phyloP scores from a whole-genome alignment of 2,329 filamentous ascomycete genomes.

The Diaporthe sp. region DNA sequence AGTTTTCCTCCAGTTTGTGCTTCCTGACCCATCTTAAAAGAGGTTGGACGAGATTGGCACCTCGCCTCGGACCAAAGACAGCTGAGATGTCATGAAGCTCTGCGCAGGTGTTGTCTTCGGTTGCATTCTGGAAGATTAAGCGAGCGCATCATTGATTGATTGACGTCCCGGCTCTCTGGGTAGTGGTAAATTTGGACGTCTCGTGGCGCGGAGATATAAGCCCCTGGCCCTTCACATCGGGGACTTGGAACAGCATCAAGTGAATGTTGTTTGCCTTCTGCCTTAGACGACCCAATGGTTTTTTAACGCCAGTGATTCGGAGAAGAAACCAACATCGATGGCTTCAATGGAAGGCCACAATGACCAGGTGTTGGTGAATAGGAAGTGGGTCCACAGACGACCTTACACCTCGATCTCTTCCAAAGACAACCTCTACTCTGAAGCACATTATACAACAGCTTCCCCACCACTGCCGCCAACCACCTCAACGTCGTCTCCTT shows the following conservation, averaged over 20 bases:
- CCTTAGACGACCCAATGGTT: not conserved
- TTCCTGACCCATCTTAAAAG: constrained; percentile 27
- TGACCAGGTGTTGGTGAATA: constrained; percentile 1
- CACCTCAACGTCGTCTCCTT: not conserved
- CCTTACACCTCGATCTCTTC: not conserved
- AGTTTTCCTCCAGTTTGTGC: constrained; percentile 28
- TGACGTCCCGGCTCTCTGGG: constrained; percentile 28
- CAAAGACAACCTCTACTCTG: not conserved
- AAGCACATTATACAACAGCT: not conserved
- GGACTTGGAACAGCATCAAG: not conserved
- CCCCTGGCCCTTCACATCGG: constrained; percentile 8
- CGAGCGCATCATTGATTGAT: constrained; percentile 29
- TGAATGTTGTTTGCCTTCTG: not conserved
- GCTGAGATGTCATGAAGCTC: constrained; percentile 20
- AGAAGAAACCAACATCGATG: not conserved
- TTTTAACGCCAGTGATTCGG: not conserved
- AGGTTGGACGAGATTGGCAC: constrained; percentile 38
- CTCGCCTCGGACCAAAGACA: constrained; percentile 42
- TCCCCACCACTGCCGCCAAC: not conserved
- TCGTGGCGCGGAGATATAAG: constrained; percentile 34
- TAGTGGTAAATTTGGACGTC: not conserved
- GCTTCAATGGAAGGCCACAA: constrained; percentile 14
- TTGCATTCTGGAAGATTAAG: constrained; percentile 36
- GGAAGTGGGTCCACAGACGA: constrained; percentile 11
- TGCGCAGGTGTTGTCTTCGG: constrained; percentile 25